Conservation (phyloP, 495 filamentous ascomycete genomes). For the Xeromyces bisporus region DNA sequence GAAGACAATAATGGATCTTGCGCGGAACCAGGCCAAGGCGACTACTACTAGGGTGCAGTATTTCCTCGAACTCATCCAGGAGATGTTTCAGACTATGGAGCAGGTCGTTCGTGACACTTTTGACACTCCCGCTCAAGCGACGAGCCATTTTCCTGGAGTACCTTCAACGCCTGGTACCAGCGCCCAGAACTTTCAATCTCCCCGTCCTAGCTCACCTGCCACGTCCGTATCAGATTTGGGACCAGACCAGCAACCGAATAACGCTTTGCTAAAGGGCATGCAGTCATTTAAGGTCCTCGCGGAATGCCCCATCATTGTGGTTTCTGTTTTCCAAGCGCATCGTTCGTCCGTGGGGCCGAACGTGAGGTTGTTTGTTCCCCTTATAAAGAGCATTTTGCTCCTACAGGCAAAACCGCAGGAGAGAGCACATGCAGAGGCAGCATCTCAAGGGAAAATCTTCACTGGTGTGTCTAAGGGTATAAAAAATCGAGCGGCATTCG, state of each 20-base stretch:
- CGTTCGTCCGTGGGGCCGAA: slow-evolving; percentile 60
- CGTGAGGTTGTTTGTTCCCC: slow-evolving; percentile 80
- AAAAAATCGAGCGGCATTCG: slow-evolving; percentile 84
- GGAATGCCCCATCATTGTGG: slow-evolving; percentile 96
- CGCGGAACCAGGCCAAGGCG: slow-evolving; percentile 76
- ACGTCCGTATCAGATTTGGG: slow-evolving; percentile 61
- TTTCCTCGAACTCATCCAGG: slow-evolving; percentile 81
- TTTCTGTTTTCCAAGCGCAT: slow-evolving; percentile 93
- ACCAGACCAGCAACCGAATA: slow-evolving; percentile 62
- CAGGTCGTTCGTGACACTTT: slow-evolving; percentile 86
- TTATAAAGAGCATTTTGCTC: slow-evolving; percentile 79
- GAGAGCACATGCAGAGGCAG: slow-evolving; percentile 74
- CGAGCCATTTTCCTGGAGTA: slow-evolving; percentile 36
- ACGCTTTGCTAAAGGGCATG: slow-evolving; percentile 77
- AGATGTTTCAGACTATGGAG: slow-evolving; percentile 90
- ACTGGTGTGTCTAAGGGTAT: slow-evolving; percentile 90
- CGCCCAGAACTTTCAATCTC: slow-evolving; percentile 61
- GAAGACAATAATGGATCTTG: slow-evolving; percentile 93
- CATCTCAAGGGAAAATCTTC: slow-evolving; percentile 57
- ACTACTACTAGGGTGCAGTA: slow-evolving; percentile 66
- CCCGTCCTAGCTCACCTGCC: slow-evolving; percentile 76
- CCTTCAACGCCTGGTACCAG: slow-evolving; percentile 64
- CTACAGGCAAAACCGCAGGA: slow-evolving; percentile 89
- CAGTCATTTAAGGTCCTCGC: slow-evolving; percentile 97
- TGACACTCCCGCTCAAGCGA: slow-evolving; percentile 49